These are phyloP conservation scores for Fraxinus albicans DNA, from an alignment of 305 asterid species.

Conservation along the genomic window DNA sequence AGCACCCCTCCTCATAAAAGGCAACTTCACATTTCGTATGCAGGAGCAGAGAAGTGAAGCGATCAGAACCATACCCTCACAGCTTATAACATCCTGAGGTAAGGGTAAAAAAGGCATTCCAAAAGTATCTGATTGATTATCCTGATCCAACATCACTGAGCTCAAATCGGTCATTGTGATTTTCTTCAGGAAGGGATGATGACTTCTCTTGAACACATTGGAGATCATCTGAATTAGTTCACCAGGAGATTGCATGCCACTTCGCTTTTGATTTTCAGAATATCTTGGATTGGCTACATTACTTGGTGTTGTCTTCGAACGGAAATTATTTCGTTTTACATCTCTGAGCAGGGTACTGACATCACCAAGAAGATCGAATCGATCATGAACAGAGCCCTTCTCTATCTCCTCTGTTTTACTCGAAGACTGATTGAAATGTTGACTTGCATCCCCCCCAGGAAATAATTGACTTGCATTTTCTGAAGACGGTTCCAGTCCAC, in stretches of 20 bases:
- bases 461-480: constrained; percentile 33
- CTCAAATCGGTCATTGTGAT: constrained; percentile 65
- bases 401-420: constrained; percentile 47
- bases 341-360: constrained; percentile 69
- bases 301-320: constrained; percentile 48
- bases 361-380: constrained; percentile 75
- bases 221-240: constrained; percentile 81
- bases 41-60: constrained; percentile 97
- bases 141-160: constrained; percentile 64
- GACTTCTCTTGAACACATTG: constrained; percentile 65
- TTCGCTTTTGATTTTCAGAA: constrained; percentile 47
- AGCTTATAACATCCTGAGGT: constrained; percentile 83
- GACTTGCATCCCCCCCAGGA: constrained; percentile 32
- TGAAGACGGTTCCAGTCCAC: constrained; percentile 35
- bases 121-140: constrained; percentile 87
- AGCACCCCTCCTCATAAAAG: constrained; percentile 93
- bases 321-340: constrained; percentile 55
- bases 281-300: constrained; percentile 36
- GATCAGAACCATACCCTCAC: constrained; percentile 98
- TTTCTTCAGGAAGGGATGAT: constrained; percentile 85
- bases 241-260: constrained; percentile 61
- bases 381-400: constrained; percentile 54
- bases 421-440: constrained; percentile 32
- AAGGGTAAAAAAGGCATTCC: constrained; percentile 91
- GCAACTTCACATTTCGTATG: constrained; percentile 92